phyloP scores from a whole-genome alignment of 768 basidiomycete species.

The Hydnomerulius pinastri region DNA sequence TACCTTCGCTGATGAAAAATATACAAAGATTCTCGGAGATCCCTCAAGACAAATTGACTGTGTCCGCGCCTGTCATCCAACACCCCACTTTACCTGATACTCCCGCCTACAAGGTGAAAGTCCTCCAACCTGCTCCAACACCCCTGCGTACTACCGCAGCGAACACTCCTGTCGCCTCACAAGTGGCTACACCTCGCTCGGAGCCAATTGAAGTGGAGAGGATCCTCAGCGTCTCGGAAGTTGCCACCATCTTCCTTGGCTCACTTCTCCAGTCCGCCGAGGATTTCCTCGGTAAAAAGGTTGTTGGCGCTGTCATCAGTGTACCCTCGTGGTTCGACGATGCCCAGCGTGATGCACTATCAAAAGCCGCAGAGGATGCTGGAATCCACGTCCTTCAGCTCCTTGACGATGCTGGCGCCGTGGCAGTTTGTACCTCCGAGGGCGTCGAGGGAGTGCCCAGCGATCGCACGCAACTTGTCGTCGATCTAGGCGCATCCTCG shows the following conservation, averaged over 20 bases:
- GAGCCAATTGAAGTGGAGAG: slow-evolving; percentile 69
- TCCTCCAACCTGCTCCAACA: slow-evolving; percentile 76
- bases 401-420: slow-evolving; percentile 82
- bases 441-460: slow-evolving; percentile 39
- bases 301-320: slow-evolving; percentile 81
- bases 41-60: slow-evolving; percentile 48
- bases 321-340: slow-evolving; percentile 77
- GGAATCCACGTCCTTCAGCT: slow-evolving; percentile 86
- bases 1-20: background rate
- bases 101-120: slow-evolving; percentile 82
- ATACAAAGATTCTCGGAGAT: slow-evolving; percentile 73
- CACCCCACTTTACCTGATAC: slow-evolving; percentile 70
- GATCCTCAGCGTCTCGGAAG: slow-evolving; percentile 80
- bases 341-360: slow-evolving; percentile 67
- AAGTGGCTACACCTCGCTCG: slow-evolving; percentile 69
- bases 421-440: slow-evolving; percentile 56
- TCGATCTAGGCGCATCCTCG: slow-evolving; percentile 80
- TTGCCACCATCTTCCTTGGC: slow-evolving; percentile 79
- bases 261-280: slow-evolving; percentile 85
- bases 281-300: slow-evolving; percentile 83
- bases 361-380: slow-evolving; percentile 73
- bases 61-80: slow-evolving; percentile 74
- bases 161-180: slow-evolving; percentile 66
- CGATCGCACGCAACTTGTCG: slow-evolving; percentile 78
- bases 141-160: slow-evolving; percentile 58